phyloP scores from a whole-genome alignment of 441 rosid genomes.

The Euphorbia celastroides region DNA sequence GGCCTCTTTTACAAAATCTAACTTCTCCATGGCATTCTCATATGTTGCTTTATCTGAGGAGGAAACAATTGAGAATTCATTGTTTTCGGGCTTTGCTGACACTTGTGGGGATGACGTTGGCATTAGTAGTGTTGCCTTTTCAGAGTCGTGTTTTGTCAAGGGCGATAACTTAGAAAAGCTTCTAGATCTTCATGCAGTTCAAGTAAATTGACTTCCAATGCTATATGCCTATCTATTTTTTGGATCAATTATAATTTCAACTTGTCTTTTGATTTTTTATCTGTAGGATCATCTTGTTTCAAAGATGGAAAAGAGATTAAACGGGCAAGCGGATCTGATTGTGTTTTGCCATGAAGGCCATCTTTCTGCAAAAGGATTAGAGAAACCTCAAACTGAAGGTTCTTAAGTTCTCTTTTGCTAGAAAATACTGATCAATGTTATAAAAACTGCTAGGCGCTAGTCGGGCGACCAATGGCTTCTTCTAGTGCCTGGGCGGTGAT shows the following conservation, averaged over 20 bases:
- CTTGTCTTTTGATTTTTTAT: conserved; percentile 3
- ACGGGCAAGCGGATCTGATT: conserved; percentile 63
- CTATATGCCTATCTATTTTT: neutral
- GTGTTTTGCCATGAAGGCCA: conserved; percentile 59
- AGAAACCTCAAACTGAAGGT: conserved; percentile 52
- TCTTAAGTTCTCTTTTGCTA: conserved; percentile 23
- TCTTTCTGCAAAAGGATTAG: conserved; percentile 33
- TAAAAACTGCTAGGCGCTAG: no score
- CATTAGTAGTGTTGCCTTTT: conserved; percentile 51
- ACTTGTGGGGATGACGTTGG: conserved; percentile 51
- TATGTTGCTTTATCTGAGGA: conserved; percentile 62
- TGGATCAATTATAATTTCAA: neutral
- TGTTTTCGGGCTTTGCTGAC: conserved; percentile 63
- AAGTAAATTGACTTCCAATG: conserved; percentile 35
- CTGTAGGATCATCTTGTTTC: conserved; percentile 62
- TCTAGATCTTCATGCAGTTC: conserved; percentile 49
- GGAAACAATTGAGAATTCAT: conserved; percentile 58
- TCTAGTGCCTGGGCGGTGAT: no score
- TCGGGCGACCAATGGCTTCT: no score
- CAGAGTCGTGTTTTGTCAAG: conserved; percentile 61
- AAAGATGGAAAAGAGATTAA: conserved; percentile 48
- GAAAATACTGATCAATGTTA: no score
- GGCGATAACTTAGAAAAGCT: conserved; percentile 58
- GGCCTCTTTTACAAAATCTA: conserved; percentile 58
- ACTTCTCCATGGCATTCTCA: conserved; percentile 90